These are phyloP conservation scores for Vaccinium darrowii DNA, from an alignment of 148 eudicot species.

Conservation along the genomic window DNA sequence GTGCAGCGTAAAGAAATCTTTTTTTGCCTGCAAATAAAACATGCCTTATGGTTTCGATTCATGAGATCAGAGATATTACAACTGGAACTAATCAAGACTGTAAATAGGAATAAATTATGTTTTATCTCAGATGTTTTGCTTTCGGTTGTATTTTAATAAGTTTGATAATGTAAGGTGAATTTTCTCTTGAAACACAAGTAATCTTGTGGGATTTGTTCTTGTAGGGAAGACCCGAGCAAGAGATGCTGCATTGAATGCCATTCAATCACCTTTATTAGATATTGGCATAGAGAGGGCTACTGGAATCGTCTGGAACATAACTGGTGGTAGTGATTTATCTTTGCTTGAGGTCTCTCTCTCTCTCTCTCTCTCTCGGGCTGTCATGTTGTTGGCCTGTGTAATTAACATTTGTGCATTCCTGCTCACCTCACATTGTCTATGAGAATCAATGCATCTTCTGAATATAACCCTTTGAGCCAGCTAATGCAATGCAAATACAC, in stretches of 20 bases:
- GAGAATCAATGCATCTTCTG: constrained; percentile 1
- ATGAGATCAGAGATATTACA: background rate
- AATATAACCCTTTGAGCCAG: background rate
- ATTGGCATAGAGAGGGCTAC: constrained; percentile 98
- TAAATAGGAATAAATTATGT: background rate
- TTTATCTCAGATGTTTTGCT: background rate
- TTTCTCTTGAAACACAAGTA: background rate
- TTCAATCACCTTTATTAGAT: constrained; percentile 95
- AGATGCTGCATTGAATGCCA: constrained; percentile 98
- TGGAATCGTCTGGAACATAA: constrained; percentile 98
- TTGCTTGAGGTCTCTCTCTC: constrained; percentile 72
- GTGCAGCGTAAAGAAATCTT: background rate
- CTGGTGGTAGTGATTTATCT: constrained; percentile 94
- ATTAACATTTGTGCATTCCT: background rate
- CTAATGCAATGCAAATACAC: background rate
- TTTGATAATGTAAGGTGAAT: background rate
- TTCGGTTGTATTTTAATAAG: background rate
- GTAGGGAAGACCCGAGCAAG: constrained; percentile 95
- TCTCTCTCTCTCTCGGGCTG: constrained; percentile 16
- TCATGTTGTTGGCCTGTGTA: background rate
- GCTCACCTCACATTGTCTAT: constrained; percentile 15
- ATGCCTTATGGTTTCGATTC: background rate
- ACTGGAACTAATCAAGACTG: background rate
- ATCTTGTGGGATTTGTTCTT: constrained; percentile 15
- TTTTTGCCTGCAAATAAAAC: background rate